phyloP scores from a whole-genome alignment of 306 rosid genomes.

The Betula pendula region DNA sequence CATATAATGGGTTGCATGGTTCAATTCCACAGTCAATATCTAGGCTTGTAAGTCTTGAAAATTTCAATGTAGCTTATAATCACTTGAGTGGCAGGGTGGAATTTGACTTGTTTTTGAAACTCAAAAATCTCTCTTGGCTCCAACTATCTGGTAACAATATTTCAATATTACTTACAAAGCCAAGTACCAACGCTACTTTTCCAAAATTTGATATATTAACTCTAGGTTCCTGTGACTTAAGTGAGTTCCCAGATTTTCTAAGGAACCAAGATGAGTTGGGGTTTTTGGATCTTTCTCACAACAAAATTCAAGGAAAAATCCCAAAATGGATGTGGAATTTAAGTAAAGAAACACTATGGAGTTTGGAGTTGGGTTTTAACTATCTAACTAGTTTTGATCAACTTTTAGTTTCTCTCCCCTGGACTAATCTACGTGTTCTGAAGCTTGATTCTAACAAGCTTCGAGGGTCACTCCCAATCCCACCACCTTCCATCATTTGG shows the following conservation, averaged over 20 bases:
- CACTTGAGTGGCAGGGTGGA: background rate
- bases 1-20: fast-evolving
- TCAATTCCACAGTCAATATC: background rate
- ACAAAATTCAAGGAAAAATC: background rate
- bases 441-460: background rate
- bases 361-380: fast-evolving
- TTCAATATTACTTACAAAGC: background rate
- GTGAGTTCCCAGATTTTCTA: background rate
- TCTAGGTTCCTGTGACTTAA: fast-evolving
- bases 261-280: no score
- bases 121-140: fast-evolving
- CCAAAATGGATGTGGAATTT: background rate
- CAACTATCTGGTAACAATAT: background rate
- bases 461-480: background rate
- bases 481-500: background rate
- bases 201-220: fast-evolving
- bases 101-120: background rate
- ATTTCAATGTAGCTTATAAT: fast-evolving
- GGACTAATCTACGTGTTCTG: fast-evolving
- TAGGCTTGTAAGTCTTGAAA: background rate
- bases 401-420: background rate
- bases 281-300: no score
- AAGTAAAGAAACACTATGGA: fast-evolving
- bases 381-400: background rate
- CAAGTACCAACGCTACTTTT: background rate